These are phyloP conservation scores for Beauveria pseudobassiana DNA, from an alignment of 2,329 filamentous ascomycete genomes.

Conservation along the genomic window DNA sequence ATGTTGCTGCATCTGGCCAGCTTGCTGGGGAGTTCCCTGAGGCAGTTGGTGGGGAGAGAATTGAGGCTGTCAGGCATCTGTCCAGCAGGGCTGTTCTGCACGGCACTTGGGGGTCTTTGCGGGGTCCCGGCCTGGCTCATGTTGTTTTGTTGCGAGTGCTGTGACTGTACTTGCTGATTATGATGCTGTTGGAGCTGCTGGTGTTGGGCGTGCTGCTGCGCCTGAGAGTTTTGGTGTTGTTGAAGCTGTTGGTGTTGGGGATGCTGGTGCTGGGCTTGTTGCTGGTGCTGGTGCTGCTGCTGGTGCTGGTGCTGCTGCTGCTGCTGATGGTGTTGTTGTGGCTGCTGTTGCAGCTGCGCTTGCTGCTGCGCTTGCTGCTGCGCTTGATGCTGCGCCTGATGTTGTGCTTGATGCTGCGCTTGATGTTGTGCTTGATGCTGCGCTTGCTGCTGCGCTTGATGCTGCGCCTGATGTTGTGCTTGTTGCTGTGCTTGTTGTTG, in stretches of 20 bases:
- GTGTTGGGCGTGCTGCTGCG: conserved; percentile 24
- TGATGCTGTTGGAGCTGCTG: conserved; percentile 20
- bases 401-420: no score
- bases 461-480: no score
- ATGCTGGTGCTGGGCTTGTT: conserved; percentile 21
- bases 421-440: no score
- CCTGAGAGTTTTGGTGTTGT: conserved; percentile 19
- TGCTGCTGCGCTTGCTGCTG: conserved; percentile 18
- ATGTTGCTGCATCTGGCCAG: conserved; percentile 26
- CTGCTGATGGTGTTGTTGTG: conserved; percentile 20
- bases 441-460: no score
- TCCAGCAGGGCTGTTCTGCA: conserved; percentile 19
- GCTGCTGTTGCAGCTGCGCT: conserved; percentile 21
- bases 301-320: conserved; percentile 34
- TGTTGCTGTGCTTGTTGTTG: conserved; percentile 2
- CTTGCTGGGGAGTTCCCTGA: conserved; percentile 6
- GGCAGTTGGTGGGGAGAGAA: conserved; percentile 26
- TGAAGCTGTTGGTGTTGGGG: conserved; percentile 23
- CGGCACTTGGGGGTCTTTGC: conserved; percentile 19
- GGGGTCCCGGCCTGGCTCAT: conserved; percentile 17
- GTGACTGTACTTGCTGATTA: conserved; percentile 12
- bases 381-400: no score
- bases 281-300: conserved; percentile 32
- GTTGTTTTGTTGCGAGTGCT: conserved; percentile 14
- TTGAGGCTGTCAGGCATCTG: conserved; percentile 18